Evolutionary conservation across 2,329 filamentous ascomycete genomes (phyloP), one percentile per base, ranked within the genome.

Genomic region (Trichophyton rubrum): DNA sequence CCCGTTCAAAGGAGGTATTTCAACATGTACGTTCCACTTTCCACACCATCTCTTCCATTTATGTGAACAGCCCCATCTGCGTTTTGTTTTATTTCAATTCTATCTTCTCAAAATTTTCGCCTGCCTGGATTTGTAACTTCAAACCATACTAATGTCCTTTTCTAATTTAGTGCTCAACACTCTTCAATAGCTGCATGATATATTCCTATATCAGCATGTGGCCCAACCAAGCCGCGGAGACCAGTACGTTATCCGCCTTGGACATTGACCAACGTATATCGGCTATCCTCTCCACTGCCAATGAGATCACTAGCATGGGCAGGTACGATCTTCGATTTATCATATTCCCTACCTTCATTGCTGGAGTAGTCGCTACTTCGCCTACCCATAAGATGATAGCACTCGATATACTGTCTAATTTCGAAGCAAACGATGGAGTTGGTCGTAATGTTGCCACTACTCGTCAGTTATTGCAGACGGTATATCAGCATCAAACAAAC

Each of bases 171-270:
- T 69, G 76, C 1, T 70, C 73, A 40, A 68, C 79, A 7, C 72
- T 82, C 11, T 81, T 79, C 68, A 77, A 80, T 63, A 73, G 73
- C 20, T 76, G 74, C 49, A 72, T 79, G 17, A 73, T 83, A 58
- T 82, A 81, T 66, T 75, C 77, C n/a, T 77, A 78, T 60, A 81
- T 78, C 3, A 79, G 76, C 65, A 78, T 83, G 75, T 82, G 77
- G 72, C 74, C 76, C 2, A 70, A 72, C 3, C 80, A 83, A 67
- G 68, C 74, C 1, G 64, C 73, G 8, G 72, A 77, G 22, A 73
- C 70, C 1, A 71, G 69, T 7, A 70, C 72, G 15, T 68, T 71
- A 15, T 68, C 73, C 20, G 67, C 73, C 38, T 64, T 69, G 24
- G 76, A 81, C 62, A 75, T 80, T 47, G 72, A 74, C 13, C 70